Conservation (phyloP, 306 rosid species). For the Quercus ilex region DNA sequence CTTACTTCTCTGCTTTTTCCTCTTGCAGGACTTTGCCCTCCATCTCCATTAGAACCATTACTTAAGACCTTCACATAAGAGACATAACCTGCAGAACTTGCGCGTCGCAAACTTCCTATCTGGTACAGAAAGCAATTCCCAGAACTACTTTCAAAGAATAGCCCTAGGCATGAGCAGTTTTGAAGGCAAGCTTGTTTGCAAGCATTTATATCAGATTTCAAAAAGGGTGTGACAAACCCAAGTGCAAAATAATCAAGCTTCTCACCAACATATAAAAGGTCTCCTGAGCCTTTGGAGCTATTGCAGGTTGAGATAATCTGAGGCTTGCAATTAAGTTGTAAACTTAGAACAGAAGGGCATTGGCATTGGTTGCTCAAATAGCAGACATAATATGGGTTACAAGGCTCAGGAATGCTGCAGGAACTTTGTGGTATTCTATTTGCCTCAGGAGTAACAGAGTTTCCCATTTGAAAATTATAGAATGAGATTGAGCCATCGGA, state of each 20-base stretch:
- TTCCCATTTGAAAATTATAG: slow-evolving; percentile 23
- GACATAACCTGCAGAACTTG: slow-evolving; percentile 18
- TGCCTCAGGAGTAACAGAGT: slow-evolving; percentile 11
- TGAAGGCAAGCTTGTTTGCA: slow-evolving; percentile 33
- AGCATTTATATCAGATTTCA: slow-evolving; percentile 15
- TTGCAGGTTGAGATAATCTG: slow-evolving; percentile 21
- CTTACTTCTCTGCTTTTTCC: slow-evolving; percentile 5
- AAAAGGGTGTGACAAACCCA: slow-evolving; percentile 16
- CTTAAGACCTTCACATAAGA: slow-evolving; percentile 21
- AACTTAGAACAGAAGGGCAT: slow-evolving; percentile 25
- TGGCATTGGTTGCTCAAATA: slow-evolving; percentile 21
- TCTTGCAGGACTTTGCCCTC: not conserved
- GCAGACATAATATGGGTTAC: slow-evolving; percentile 33
- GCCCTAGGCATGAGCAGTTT: slow-evolving; percentile 31
- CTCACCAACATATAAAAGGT: slow-evolving; percentile 32
- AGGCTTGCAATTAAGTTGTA: slow-evolving; percentile 23
- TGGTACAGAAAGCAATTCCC: slow-evolving; percentile 32
- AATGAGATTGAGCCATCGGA: slow-evolving; percentile 27
- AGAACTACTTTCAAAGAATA: slow-evolving; percentile 27
- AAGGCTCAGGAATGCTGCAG: slow-evolving; percentile 40
- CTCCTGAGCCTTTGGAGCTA: slow-evolving; percentile 8
- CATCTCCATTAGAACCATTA: not conserved
- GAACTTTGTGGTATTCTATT: slow-evolving; percentile 19
- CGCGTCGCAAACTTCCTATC: slow-evolving; percentile 25
- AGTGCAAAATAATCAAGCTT: slow-evolving; percentile 36